Conservation (phyloP, 1,139 yeast species). For the Candida sp. region DNA sequence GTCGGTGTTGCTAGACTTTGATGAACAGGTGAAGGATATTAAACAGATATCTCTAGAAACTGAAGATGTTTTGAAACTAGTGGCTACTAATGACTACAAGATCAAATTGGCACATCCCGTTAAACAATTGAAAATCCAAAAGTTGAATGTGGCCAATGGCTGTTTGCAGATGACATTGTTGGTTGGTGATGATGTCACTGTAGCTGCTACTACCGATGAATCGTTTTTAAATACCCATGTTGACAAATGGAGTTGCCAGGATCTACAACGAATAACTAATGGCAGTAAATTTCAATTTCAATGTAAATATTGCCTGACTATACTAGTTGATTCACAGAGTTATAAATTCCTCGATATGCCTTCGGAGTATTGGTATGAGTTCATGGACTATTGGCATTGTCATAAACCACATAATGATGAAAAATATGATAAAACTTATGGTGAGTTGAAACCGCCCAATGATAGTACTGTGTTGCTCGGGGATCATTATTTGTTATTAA, state of each 20-base stretch:
- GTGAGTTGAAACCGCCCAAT: conserved; percentile 43
- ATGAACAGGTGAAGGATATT: conserved; percentile 9
- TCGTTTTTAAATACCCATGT: conserved; percentile 1
- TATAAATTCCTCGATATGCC: conserved; percentile 66
- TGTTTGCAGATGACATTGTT: not conserved
- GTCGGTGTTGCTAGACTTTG: conserved; percentile 24
- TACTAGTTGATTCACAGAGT: conserved; percentile 24
- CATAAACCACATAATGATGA: conserved; percentile 64
- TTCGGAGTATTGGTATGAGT: conserved; percentile 88
- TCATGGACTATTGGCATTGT: conserved; percentile 99
- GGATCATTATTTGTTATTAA: conserved; percentile 50
- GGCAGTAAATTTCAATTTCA: conserved; percentile 27
- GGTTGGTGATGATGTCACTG: not conserved
- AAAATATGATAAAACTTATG: conserved; percentile 19
- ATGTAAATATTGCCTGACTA: conserved; percentile 28
- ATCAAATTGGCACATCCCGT: conserved; percentile 1
- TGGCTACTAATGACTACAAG: not conserved
- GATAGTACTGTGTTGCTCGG: conserved; percentile 51
- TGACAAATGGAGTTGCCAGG: conserved; percentile 41
- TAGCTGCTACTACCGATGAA: not conserved
- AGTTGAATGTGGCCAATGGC: not conserved
- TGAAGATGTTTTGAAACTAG: conserved; percentile 1
- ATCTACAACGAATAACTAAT: conserved; percentile 31
- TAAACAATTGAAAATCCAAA: not conserved
- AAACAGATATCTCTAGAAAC: conserved; percentile 3